Evolutionary conservation across 805 yeast species (phyloP).

Genomic region (Candida glaebosa): DNA sequence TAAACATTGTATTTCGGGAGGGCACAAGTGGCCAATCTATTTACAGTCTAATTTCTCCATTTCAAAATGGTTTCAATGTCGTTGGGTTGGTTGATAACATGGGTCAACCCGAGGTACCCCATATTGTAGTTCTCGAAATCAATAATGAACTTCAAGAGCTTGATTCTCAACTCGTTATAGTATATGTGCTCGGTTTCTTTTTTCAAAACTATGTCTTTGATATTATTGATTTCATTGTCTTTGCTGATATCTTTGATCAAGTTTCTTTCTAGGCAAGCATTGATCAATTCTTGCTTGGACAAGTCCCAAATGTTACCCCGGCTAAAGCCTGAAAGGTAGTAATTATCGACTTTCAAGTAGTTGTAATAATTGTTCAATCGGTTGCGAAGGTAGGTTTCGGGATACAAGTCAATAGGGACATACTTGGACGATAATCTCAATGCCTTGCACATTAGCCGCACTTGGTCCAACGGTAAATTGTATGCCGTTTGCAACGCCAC

Average conservation of each 20-base stretch:
- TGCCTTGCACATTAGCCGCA: slow-evolving; percentile 31
- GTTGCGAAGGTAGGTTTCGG: slow-evolving; percentile 33
- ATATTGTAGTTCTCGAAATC: slow-evolving; percentile 40
- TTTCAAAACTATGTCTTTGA: slow-evolving; percentile 11
- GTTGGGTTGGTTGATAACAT: slow-evolving; percentile 7
- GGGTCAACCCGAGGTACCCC: slow-evolving; percentile 32
- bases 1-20: not conserved
- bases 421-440: slow-evolving; percentile 39
- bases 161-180: slow-evolving; percentile 29
- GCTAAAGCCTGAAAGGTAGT: slow-evolving; percentile 35
- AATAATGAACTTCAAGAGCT: slow-evolving; percentile 37
- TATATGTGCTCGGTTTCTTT: slow-evolving; percentile 7
- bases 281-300: slow-evolving; percentile 47
- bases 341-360: slow-evolving; percentile 52
- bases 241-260: slow-evolving; percentile 35
- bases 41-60: slow-evolving; percentile 1
- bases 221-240: slow-evolving; percentile 20
- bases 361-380: slow-evolving; percentile 37
- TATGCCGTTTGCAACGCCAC: slow-evolving; percentile 45
- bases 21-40: not conserved
- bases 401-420: slow-evolving; percentile 36
- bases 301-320: slow-evolving; percentile 45
- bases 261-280: slow-evolving; percentile 56
- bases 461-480: slow-evolving; percentile 37
- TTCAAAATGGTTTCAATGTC: not conserved